Evolutionary conservation across 257 asterid genomes (phyloP).

Genomic region (Thymus mandschuricus): DNA sequence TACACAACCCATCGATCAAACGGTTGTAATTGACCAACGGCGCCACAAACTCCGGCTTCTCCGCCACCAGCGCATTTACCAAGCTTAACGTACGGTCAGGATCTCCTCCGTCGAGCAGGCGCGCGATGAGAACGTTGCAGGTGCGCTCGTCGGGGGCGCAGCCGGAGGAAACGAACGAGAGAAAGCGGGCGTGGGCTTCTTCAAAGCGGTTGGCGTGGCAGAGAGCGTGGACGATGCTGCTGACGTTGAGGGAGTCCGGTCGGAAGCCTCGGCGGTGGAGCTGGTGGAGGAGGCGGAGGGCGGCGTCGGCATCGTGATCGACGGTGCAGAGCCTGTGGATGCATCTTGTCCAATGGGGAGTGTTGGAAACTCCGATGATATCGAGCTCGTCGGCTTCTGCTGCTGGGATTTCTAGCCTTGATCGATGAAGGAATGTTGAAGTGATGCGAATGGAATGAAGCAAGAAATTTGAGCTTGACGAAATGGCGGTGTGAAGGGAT

Average conservation of each 20-base stretch:
- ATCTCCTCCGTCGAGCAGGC: constrained; percentile 58
- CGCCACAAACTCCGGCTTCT: constrained; percentile 76
- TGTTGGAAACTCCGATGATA: constrained; percentile 36
- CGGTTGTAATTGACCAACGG: constrained; percentile 81
- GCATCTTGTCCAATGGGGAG: constrained; percentile 57
- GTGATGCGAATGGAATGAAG: constrained; percentile 32
- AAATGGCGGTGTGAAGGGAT: constrained; percentile 38
- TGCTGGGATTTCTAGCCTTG: constrained; percentile 7
- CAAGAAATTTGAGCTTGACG: constrained; percentile 25
- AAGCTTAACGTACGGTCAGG: constrained; percentile 53
- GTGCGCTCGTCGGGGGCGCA: constrained; percentile 78
- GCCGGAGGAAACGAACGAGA: constrained; percentile 39
- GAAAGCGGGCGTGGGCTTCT: constrained; percentile 70
- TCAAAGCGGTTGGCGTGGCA: constrained; percentile 62
- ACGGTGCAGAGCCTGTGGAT: constrained; percentile 73
- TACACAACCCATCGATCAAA: constrained; percentile 61
- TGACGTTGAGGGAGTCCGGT: constrained; percentile 65
- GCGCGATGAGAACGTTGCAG: constrained; percentile 79
- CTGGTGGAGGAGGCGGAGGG: constrained; percentile 60
- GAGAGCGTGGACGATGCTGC: constrained; percentile 75
- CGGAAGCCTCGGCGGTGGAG: constrained; percentile 56
- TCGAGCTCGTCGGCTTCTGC: constrained; percentile 27
- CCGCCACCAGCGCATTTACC: constrained; percentile 47
- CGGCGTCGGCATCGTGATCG: constrained; percentile 57
- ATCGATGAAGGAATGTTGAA: neutral